Percentiles rank a stretch among this genome's conserved stretches.
Evolutionary conservation across 495 filamentous ascomycete species (phyloP).

Genomic region (Parachaetomium inaequale): DNA sequence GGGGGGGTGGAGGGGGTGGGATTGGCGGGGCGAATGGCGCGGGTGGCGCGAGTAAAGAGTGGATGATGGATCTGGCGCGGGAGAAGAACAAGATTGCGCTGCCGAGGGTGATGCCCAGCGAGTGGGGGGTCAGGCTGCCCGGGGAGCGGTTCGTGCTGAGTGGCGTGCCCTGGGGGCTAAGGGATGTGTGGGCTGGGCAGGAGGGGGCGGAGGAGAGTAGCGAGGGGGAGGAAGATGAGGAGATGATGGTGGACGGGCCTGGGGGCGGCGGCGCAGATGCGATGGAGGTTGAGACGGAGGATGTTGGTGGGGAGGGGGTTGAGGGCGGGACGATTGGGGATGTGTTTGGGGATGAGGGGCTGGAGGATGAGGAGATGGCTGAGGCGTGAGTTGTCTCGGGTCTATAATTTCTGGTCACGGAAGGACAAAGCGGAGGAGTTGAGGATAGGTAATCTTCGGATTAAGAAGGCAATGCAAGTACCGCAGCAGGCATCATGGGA

Average conservation of each 20-base stretch:
- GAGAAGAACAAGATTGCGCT: slow-evolving; percentile 78
- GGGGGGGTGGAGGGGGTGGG: slow-evolving; percentile 40
- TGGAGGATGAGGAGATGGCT: slow-evolving; percentile 43
- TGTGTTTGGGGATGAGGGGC: slow-evolving; percentile 39
- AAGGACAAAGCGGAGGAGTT: no score
- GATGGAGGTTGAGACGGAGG: slow-evolving; percentile 46
- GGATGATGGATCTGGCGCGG: slow-evolving; percentile 73
- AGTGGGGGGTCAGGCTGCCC: slow-evolving; percentile 80
- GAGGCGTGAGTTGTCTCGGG: not conserved
- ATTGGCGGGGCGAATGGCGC: slow-evolving; percentile 49
- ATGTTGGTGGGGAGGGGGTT: slow-evolving; percentile 35
- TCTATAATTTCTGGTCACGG: no score
- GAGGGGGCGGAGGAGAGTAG: slow-evolving; percentile 48
- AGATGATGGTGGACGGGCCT: slow-evolving; percentile 40
- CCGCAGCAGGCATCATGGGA: not conserved
- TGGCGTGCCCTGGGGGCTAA: slow-evolving; percentile 77
- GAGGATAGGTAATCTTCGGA: not conserved
- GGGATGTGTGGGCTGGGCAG: slow-evolving; percentile 65
- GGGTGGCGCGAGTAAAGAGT: slow-evolving; percentile 72
- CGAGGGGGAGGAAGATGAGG: slow-evolving; percentile 44
- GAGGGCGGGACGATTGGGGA: slow-evolving; percentile 50
- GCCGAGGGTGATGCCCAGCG: slow-evolving; percentile 65
- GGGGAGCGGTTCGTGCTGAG: slow-evolving; percentile 89
- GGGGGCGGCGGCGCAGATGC: slow-evolving; percentile 33
- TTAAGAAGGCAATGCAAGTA: not conserved